These are phyloP conservation scores for Backusella parvicylindrica DNA, from an alignment of 192 early-diverging fungal genomes.

Conservation along the genomic window DNA sequence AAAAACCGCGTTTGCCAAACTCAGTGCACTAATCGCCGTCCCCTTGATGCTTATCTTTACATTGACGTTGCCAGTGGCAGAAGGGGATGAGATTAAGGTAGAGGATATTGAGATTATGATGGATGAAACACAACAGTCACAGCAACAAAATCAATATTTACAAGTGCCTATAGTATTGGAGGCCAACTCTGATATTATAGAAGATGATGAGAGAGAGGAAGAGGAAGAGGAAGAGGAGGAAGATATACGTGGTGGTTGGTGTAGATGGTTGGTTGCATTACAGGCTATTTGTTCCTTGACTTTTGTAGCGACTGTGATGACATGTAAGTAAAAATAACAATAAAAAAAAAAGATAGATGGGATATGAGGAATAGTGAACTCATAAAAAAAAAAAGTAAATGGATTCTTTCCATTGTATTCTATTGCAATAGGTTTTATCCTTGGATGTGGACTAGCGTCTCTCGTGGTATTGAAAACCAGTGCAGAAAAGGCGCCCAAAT, in stretches of 20 bases:
- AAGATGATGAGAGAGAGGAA: not conserved
- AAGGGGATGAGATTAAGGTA: conserved; percentile 34
- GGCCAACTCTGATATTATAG: not conserved
- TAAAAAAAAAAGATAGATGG: not conserved
- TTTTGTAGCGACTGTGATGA: conserved; percentile 43
- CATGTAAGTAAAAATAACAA: conserved; percentile 26
- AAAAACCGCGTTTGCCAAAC: conserved; percentile 40
- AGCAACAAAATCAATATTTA: not conserved
- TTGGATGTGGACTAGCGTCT: conserved; percentile 29
- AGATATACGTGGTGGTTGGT: conserved; percentile 37
- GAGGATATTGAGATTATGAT: conserved; percentile 23
- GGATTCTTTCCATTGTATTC: conserved; percentile 5
- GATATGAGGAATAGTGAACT: too few relatives aligned
- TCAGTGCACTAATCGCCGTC: conserved; percentile 43
- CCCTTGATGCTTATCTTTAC: conserved; percentile 52
- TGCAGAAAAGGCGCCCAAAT: conserved; percentile 37
- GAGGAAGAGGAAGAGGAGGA: not conserved
- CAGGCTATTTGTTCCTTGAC: conserved; percentile 52
- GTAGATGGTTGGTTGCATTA: conserved; percentile 47
- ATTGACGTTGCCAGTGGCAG: conserved; percentile 62
- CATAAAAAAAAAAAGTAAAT: conserved; percentile 10
- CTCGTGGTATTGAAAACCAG: conserved; percentile 23
- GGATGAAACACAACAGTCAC: not conserved
- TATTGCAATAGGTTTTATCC: conserved; percentile 20
- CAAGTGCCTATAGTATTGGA: not conserved